Evolutionary conservation across 805 yeast genomes (phyloP).

Genomic region (Nakazawaea sp.): DNA sequence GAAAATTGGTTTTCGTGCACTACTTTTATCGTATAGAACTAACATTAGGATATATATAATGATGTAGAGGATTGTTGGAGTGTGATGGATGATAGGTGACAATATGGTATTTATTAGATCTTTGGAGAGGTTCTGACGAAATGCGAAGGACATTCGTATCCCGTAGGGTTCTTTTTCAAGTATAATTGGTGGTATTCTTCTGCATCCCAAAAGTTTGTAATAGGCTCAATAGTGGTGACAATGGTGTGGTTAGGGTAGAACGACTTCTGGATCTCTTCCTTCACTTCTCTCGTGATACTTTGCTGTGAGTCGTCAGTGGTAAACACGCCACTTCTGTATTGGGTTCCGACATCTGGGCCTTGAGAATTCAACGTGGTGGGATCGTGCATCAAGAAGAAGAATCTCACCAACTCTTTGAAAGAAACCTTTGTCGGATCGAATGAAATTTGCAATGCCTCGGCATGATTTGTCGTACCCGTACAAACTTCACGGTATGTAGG

Average conservation of each 20-base stretch:
- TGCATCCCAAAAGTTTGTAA: constrained; percentile 79
- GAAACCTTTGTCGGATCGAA: constrained; percentile 65
- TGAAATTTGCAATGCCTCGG: constrained; percentile 79
- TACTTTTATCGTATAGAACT: no score
- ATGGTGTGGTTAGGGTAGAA: constrained; percentile 73
- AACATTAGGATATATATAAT: no score
- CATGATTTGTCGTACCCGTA: constrained; percentile 65
- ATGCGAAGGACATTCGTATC: constrained; percentile 90
- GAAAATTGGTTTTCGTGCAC: not conserved
- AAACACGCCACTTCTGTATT: constrained; percentile 82
- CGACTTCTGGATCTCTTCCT: constrained; percentile 53
- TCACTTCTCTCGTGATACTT: constrained; percentile 29
- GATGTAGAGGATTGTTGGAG: not conserved
- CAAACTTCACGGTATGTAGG: constrained; percentile 74
- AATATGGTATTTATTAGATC: not conserved
- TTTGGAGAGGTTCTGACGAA: constrained; percentile 62
- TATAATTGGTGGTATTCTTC: constrained; percentile 91
- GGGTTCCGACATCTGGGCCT: constrained; percentile 87
- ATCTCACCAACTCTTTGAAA: constrained; percentile 60
- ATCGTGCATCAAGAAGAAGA: constrained; percentile 90
- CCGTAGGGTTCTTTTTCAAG: constrained; percentile 70
- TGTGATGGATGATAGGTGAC: not conserved
- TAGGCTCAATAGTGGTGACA: constrained; percentile 63
- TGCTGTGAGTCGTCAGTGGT: constrained; percentile 48
- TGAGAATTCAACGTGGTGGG: constrained; percentile 81